Percentiles rank a stretch among this genome's conserved stretches.
Evolutionary conservation across 495 filamentous ascomycete genomes (phyloP).

Genomic region (Penicillium alfredii): DNA sequence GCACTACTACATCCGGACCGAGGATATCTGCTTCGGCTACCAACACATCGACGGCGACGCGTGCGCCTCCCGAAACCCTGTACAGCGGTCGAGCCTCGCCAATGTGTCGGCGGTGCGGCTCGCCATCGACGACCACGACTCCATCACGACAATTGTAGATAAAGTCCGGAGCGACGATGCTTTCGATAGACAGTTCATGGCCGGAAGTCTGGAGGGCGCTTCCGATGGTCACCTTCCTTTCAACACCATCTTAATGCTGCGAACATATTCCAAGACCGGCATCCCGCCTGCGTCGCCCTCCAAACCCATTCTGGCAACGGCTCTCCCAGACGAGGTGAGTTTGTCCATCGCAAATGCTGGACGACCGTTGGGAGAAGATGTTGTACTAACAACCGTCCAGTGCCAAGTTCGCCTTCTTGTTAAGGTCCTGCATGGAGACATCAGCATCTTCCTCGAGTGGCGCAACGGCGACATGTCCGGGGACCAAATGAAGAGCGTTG

Average conservation of each 20-base stretch:
- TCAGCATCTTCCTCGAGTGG: constrained; percentile 44
- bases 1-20: constrained; percentile 46
- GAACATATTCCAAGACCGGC: constrained; percentile 24
- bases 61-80: constrained; percentile 11
- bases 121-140: constrained; percentile 28
- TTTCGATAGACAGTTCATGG: constrained; percentile 9
- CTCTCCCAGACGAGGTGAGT: constrained; percentile 34
- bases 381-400: constrained; percentile 17
- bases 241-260: constrained; percentile 39
- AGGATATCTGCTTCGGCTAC: constrained; percentile 54
- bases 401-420: constrained; percentile 43
- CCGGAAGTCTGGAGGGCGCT: constrained; percentile 5
- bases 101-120: constrained; percentile 20
- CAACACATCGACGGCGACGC: constrained; percentile 29
- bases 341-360: no score
- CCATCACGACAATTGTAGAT: constrained; percentile 28
- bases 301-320: constrained; percentile 25
- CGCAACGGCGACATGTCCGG: constrained; percentile 40
- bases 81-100: constrained; percentile 14
- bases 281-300: constrained; percentile 12
- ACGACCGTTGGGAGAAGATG: no score
- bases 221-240: constrained; percentile 22
- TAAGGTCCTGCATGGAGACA: constrained; percentile 35
- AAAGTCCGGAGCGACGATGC: constrained; percentile 15
- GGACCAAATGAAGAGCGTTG: constrained; percentile 40